Conservation (phyloP, 495 filamentous ascomycete species). For the Daldinia concentrica region DNA sequence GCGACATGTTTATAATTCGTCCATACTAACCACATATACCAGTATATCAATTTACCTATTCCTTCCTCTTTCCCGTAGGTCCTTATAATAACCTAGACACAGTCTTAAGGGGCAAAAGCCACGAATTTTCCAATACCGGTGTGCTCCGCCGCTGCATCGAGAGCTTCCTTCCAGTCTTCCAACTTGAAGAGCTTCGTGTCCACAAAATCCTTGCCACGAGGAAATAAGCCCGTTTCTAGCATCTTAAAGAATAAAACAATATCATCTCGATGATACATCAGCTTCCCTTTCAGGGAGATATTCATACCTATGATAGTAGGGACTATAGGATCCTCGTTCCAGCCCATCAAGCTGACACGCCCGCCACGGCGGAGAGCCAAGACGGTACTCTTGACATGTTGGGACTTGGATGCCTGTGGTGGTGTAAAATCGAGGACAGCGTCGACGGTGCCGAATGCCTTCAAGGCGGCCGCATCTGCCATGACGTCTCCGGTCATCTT, state of each 20-base stretch:
- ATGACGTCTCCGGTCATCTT: constrained; percentile 53
- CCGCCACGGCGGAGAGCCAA: constrained; percentile 48
- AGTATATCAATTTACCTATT: neutral
- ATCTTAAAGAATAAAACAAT: constrained; percentile 46
- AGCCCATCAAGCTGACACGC: constrained; percentile 59
- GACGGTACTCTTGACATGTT: constrained; percentile 51
- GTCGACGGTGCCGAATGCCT: constrained; percentile 50
- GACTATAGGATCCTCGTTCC: constrained; percentile 29
- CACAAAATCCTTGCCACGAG: constrained; percentile 42
- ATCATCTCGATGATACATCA: constrained; percentile 53
- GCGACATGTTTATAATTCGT: neutral
- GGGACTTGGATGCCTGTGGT: constrained; percentile 43
- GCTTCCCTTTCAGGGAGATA: constrained; percentile 50
- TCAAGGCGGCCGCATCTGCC: constrained; percentile 49
- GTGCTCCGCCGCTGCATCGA: constrained; percentile 45
- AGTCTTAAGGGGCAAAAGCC: constrained; percentile 32
- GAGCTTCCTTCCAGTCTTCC: constrained; percentile 47
- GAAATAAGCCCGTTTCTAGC: constrained; percentile 47
- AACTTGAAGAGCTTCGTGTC: constrained; percentile 43
- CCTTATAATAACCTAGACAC: neutral
- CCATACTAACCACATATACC: neutral
- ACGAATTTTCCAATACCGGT: constrained; percentile 45
- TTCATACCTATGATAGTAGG: constrained; percentile 37
- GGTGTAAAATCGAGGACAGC: constrained; percentile 62
- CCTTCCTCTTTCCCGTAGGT: neutral